Base-by-base conservation (phyloP, 148 eudicot genomes). In the Vaccinium corymbosum region DNA sequence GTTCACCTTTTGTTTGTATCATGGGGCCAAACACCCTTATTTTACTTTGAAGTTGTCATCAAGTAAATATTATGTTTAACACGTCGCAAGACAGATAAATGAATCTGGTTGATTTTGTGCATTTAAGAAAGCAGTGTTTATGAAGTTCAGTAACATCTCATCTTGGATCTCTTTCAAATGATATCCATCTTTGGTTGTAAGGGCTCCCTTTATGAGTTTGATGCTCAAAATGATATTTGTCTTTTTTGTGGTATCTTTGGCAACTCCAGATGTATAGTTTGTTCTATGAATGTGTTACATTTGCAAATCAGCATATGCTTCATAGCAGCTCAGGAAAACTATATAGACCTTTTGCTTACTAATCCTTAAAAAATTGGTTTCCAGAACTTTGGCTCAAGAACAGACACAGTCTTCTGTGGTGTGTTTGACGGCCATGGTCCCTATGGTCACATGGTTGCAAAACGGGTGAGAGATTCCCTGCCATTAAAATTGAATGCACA, bases 381-480 rank as follows among this genome's bases (percentile, higher is more conserved):
- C 38, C 92, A 97, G 99, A 94, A 97, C 85, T 97, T 97, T 82
- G 90, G 92, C 80, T 93, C 97, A 20, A 97, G 93, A 84, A 85
- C 89, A 32, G 97, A 94, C 86, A 90, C 98, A 1, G 85, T 94
- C 46, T 94, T 94, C 85, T 94, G 99, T 90, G 98, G 98, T 70
- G 97, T 94, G 50, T 97, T 94, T 81, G 99, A 97, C 71, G 98
- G 99, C 50, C 99, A 97, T 86, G 98, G 99, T 76, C 98, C 99
- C 6, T 92, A 88, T 79, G 99, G 99, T 64, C 99, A 97, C 92
- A 74, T 94, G 95, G 99, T 97, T 86, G 95, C 99, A 38, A 93
- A 89, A 89, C 90, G 90, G 85, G 99, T 94, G 7, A 92, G 99
- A 84, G 99, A 97, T 87, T 89, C 91, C 76, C 97, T 97, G 86